Conservation (phyloP, 345 rosid species). For the Garcia nutans region DNA sequence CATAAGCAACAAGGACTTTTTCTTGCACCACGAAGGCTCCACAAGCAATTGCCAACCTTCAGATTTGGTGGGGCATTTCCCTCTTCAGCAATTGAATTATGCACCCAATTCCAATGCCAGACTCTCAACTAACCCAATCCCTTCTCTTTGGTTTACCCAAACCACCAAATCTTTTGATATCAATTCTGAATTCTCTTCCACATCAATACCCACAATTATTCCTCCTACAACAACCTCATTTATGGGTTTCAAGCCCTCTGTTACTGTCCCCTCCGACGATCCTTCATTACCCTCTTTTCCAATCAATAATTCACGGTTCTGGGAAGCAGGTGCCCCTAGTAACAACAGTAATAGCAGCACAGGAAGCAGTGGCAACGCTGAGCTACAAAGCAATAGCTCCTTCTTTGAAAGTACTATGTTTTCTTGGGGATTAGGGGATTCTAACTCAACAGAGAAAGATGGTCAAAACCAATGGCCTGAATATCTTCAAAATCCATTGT, state of each 20-base stretch:
- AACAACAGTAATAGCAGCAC: slow-evolving; percentile 36
- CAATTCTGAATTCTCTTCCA: slow-evolving; percentile 41
- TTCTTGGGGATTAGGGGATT: slow-evolving; percentile 58
- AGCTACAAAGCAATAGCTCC: slow-evolving; percentile 50
- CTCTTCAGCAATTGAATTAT: slow-evolving; percentile 41
- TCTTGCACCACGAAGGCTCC: slow-evolving; percentile 35
- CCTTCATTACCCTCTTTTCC: slow-evolving; percentile 36
- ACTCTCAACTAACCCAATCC: slow-evolving; percentile 30
- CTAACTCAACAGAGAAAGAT: slow-evolving; percentile 46
- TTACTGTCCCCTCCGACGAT: slow-evolving; percentile 31
- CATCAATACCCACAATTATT: slow-evolving; percentile 26
- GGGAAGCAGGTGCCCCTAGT: slow-evolving; percentile 43
- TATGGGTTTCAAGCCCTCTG: slow-evolving; percentile 41
- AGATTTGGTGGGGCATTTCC: slow-evolving; percentile 38
- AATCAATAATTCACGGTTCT: slow-evolving; percentile 33
- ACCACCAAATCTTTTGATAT: slow-evolving; percentile 33
- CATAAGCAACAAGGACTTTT: slow-evolving; percentile 31
- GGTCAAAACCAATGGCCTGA: slow-evolving; percentile 48
- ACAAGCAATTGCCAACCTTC: slow-evolving; percentile 26
- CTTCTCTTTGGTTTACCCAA: slow-evolving; percentile 39
- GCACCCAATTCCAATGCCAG: slow-evolving; percentile 38
- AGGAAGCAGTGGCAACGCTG: slow-evolving; percentile 44
- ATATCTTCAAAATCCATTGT: slow-evolving; percentile 42
- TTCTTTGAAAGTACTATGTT: slow-evolving; percentile 48
- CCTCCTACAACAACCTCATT: slow-evolving; percentile 37